Conservation (phyloP, 148 eudicot species). For the Drosera capensis region DNA sequence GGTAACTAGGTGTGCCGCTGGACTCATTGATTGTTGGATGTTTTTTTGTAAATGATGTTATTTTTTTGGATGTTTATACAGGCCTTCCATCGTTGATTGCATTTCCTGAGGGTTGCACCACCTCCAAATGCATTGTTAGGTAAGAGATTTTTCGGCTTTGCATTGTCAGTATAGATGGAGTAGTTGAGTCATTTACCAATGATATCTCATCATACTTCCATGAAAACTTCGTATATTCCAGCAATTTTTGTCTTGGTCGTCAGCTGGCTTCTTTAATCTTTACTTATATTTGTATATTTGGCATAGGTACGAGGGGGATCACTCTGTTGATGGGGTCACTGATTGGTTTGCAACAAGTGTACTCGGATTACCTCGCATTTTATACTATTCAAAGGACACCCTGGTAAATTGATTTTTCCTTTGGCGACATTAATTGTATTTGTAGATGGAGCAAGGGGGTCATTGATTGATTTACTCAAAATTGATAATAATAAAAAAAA, state of each 20-base stretch:
- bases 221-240: not conserved
- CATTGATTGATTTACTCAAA: no score
- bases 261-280: conserved; percentile 2
- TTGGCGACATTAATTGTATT: not conserved
- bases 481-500: no score
- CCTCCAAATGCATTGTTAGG: conserved; percentile 57
- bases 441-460: not conserved
- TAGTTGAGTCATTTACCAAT: not conserved
- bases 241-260: not conserved
- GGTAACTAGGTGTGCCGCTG: conserved; percentile 22
- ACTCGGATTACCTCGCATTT: conserved; percentile 67
- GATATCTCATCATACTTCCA: conserved; percentile 1
- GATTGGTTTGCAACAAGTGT: conserved; percentile 74
- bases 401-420: conserved; percentile 30
- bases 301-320: conserved; percentile 81
- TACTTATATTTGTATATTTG: no score
- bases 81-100: conserved; percentile 70
- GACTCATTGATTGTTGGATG: not conserved
- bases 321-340: conserved; percentile 80
- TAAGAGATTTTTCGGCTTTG: conserved; percentile 12
- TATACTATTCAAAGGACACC: conserved; percentile 64
- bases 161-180: not conserved
- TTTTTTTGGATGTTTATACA: conserved; percentile 11
- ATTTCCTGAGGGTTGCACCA: conserved; percentile 63
- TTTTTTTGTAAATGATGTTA: not conserved